Evolutionary conservation across 345 rosid species (phyloP), one percentile per base, ranked within the genome.

Genomic region (Turritis glabra): DNA sequence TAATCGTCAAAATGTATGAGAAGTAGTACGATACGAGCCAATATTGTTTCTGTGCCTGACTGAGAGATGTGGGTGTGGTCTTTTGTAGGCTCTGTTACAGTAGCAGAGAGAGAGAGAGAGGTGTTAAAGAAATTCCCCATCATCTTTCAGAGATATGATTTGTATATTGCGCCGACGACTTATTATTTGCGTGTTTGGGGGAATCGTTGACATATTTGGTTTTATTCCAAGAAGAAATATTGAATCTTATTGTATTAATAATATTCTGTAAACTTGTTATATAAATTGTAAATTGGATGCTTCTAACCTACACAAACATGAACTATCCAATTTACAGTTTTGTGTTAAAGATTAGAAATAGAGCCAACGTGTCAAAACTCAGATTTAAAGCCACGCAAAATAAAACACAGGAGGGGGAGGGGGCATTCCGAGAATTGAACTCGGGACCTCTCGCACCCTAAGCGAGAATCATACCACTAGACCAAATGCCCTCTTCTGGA

Each of bases 361-460:
- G n/a, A n/a, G n/a, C n/a, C n/a, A n/a, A n/a, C n/a, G n/a, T n/a
- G n/a, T n/a, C n/a, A n/a, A n/a, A n/a, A n/a, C n/a, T n/a, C n/a
- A n/a, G n/a, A n/a, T n/a, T n/a, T n/a, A n/a, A n/a, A n/a, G n/a
- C n/a, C n/a, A n/a, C n/a, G n/a, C n/a, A n/a, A n/a, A n/a, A n/a
- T n/a, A n/a, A n/a, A n/a, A n/a, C n/a, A n/a, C n/a, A n/a, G n/a
- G n/a, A n/a, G n/a, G n/a, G n/a, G n/a, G 2, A 30, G 33, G 62
- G 63, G 63, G 63, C 64, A 58, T 58, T 58, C 44, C 44, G 44
- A 88, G 88, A 85, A 83, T 90, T 82, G 89, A 83, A 84, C 90
- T 88, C 87, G 82, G 88, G 88, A 84, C 87, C 87, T 87, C 89
- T 89, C 82, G 87, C 86, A 87, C 85, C 88, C 88, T 84, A 91